Evolutionary conservation across 2,329 filamentous ascomycete genomes (phyloP).

Genomic region (Plenodomus tracheiphilus): DNA sequence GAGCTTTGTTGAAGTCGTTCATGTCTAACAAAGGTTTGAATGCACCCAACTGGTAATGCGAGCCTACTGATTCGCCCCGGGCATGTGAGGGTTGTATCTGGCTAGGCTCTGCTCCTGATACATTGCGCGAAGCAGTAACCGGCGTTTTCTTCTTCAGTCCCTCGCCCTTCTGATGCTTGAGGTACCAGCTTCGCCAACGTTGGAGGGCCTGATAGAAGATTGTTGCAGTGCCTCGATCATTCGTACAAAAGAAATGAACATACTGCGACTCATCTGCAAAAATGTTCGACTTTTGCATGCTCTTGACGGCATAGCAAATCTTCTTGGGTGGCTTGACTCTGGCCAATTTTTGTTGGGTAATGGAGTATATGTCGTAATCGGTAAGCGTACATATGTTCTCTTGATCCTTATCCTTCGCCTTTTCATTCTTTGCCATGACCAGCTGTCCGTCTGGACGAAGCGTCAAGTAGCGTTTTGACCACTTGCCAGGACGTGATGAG

Average conservation of each 20-base stretch:
- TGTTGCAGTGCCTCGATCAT: conserved; percentile 68
- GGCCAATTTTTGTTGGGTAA: conserved; percentile 67
- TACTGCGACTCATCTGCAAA: conserved; percentile 84
- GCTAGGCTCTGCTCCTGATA: conserved; percentile 19
- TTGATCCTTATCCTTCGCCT: conserved; percentile 61
- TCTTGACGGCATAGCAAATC: conserved; percentile 85
- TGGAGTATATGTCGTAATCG: conserved; percentile 89
- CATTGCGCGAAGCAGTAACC: conserved; percentile 22
- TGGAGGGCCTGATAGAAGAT: conserved; percentile 74
- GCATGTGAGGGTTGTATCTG: conserved; percentile 25
- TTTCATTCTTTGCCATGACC: conserved; percentile 70
- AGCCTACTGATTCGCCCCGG: conserved; percentile 46
- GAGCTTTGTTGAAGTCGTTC: conserved; percentile 57
- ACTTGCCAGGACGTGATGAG: conserved; percentile 80
- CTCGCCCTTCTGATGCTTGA: conserved; percentile 71
- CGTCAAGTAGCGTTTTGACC: conserved; percentile 82
- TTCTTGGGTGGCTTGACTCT: conserved; percentile 84
- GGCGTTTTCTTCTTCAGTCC: conserved; percentile 48
- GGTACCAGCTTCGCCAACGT: conserved; percentile 87
- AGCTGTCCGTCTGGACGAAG: conserved; percentile 74
- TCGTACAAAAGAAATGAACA: conserved; percentile 88
- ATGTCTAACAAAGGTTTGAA: conserved; percentile 71
- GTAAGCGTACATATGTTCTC: conserved; percentile 79
- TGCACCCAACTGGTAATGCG: conserved; percentile 65
- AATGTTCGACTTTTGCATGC: conserved; percentile 83